Conservation (phyloP, 208 protist genomes). For the Acanthamoeba healyi region DNA sequence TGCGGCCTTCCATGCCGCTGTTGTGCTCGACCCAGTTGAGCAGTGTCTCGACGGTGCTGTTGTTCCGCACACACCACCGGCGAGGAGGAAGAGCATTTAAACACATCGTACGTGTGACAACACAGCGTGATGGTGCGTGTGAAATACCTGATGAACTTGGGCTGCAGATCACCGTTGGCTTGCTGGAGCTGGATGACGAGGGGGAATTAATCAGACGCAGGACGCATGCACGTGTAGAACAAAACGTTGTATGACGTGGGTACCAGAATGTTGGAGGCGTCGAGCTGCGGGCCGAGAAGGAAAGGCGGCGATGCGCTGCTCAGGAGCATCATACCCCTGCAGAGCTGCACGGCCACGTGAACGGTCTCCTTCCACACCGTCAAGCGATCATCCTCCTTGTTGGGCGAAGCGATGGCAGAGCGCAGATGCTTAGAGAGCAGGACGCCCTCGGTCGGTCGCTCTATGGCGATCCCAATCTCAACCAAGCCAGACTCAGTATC, state of each 20-base stretch:
- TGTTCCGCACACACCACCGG: no score
- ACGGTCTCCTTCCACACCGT: neutral
- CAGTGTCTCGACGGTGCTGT: neutral
- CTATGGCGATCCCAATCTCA: neutral
- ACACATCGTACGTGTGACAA: neutral
- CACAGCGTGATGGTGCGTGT: no score
- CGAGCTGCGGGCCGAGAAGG: neutral
- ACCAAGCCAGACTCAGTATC: neutral
- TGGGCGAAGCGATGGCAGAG: no score
- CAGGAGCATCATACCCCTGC: neutral
- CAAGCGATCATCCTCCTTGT: no score
- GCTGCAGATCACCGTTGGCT: neutral
- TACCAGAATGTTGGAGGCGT: neutral
- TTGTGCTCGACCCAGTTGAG: neutral
- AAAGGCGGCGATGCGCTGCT: neutral
- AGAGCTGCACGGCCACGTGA: neutral
- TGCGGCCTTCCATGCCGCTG: neutral
- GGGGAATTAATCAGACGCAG: no score
- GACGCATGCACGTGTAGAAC: no score
- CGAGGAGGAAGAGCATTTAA: neutral
- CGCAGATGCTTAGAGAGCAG: neutral
- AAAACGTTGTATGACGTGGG: no score
- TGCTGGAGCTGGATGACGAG: neutral
- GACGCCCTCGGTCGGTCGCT: neutral
- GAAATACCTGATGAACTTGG: constrained; percentile 56